phyloP scores from a whole-genome alignment of 1,284 basidiomycete species.

The Puccinia polysora region DNA sequence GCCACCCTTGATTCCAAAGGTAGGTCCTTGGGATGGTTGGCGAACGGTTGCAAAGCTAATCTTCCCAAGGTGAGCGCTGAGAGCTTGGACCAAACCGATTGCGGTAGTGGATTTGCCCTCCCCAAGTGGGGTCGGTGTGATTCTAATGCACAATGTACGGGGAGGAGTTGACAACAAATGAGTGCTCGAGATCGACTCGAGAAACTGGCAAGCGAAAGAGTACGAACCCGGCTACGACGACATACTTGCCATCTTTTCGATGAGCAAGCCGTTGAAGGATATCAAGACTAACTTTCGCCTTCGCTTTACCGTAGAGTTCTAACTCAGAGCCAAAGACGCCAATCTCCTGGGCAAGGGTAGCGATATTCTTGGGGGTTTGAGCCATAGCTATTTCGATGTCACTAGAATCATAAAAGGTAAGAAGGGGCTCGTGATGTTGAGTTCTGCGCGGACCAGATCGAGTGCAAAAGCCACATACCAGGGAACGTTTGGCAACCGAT shows the following conservation, averaged over 20 bases:
- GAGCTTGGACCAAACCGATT: constrained; percentile 91
- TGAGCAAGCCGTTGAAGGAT: constrained; percentile 79
- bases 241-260: constrained; percentile 91
- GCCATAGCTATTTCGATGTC: constrained; percentile 96
- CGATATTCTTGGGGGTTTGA: constrained; percentile 85
- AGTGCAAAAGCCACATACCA: constrained; percentile 50
- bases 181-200: background rate
- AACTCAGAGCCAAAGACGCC: constrained; percentile 81
- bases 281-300: constrained; percentile 91
- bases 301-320: constrained; percentile 91
- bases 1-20: constrained; percentile 99
- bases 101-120: constrained; percentile 99
- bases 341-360: constrained; percentile 78
- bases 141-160: constrained; percentile 58
- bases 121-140: constrained; percentile 94
- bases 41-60: constrained; percentile 96
- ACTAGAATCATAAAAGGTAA: constrained; percentile 56
- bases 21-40: constrained; percentile 96
- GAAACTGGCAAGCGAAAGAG: background rate
- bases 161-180: constrained; percentile 13
- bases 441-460: constrained; percentile 40
- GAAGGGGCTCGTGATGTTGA: no score
- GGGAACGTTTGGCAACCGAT: constrained; percentile 77
- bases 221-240: constrained; percentile 80
- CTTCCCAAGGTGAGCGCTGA: constrained; percentile 88